These are phyloP conservation scores for Penicillium thymicola DNA, from an alignment of 2,329 filamentous ascomycete species.

Conservation along the genomic window DNA sequence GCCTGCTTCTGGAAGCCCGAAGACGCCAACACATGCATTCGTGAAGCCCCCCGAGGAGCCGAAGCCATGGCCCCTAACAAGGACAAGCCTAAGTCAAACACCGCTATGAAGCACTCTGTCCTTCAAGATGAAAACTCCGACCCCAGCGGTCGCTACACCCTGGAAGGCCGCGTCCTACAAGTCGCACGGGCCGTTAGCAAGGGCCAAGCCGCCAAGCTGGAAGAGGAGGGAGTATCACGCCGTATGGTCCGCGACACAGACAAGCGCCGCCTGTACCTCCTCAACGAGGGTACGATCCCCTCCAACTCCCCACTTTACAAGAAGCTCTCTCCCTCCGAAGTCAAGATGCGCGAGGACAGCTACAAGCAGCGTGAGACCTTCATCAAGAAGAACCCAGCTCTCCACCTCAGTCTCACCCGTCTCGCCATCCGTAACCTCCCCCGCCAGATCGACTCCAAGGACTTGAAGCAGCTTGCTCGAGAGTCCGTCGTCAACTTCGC, in stretches of 20 bases:
- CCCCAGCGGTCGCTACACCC: slow-evolving; percentile 77
- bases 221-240: slow-evolving; percentile 61
- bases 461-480: slow-evolving; percentile 84
- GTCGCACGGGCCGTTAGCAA: slow-evolving; percentile 82
- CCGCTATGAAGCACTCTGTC: slow-evolving; percentile 70
- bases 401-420: slow-evolving; percentile 85
- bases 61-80: slow-evolving; percentile 43
- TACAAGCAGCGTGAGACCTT: slow-evolving; percentile 82
- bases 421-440: slow-evolving; percentile 91
- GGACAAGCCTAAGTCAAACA: slow-evolving; percentile 35
- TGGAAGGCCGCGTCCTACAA: slow-evolving; percentile 84
- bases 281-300: slow-evolving; percentile 80
- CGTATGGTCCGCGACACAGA: slow-evolving; percentile 73
- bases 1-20: slow-evolving; percentile 81
- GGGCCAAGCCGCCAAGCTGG: slow-evolving; percentile 71
- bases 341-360: slow-evolving; percentile 85
- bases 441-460: slow-evolving; percentile 75
- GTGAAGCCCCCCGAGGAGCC: slow-evolving; percentile 62
- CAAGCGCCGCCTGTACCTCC: slow-evolving; percentile 82
- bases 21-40: slow-evolving; percentile 74
- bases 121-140: slow-evolving; percentile 84
- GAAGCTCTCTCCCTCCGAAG: slow-evolving; percentile 71
- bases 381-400: slow-evolving; percentile 83
- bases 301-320: slow-evolving; percentile 74
- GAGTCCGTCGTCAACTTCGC: slow-evolving; percentile 94